Conservation (phyloP, 148 eudicot genomes). For the Vaccinium myrtillus region DNA sequence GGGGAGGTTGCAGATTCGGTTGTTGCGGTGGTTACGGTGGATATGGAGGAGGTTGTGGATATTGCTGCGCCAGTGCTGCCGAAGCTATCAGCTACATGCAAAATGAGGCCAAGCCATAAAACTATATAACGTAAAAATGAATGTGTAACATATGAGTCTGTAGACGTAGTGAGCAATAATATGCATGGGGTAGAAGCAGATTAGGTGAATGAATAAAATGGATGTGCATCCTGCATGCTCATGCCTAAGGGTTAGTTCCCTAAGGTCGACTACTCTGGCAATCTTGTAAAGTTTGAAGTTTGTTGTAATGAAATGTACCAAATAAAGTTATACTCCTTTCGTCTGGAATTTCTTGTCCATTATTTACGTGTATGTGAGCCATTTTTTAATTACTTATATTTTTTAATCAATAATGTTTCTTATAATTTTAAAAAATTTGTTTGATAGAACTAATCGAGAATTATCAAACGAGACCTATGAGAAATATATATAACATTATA, state of each 20-base stretch:
- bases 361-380: too few species aligned
- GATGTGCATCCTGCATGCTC: not conserved
- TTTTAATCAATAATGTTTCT: not conserved
- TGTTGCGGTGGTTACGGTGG: not conserved
- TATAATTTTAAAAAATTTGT: too few species aligned
- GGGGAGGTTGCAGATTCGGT: not conserved
- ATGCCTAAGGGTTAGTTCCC: slow-evolving; percentile 15
- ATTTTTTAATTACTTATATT: not conserved
- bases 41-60: not conserved
- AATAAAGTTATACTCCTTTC: too few species aligned
- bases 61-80: not conserved
- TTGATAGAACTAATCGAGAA: too few species aligned
- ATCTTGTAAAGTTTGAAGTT: not conserved
- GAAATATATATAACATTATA: too few species aligned
- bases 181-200: not conserved
- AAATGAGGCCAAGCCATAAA: slow-evolving; percentile 6
- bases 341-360: too few species aligned
- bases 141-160: slow-evolving; percentile 10
- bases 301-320: not conserved
- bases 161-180: not conserved
- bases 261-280: not conserved
- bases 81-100: not conserved
- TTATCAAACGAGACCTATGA: too few species aligned
- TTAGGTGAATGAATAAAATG: not conserved
- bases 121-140: not conserved